These are phyloP conservation scores for Lablab purpureus DNA, from an alignment of 306 rosid species.

Conservation along the genomic window DNA sequence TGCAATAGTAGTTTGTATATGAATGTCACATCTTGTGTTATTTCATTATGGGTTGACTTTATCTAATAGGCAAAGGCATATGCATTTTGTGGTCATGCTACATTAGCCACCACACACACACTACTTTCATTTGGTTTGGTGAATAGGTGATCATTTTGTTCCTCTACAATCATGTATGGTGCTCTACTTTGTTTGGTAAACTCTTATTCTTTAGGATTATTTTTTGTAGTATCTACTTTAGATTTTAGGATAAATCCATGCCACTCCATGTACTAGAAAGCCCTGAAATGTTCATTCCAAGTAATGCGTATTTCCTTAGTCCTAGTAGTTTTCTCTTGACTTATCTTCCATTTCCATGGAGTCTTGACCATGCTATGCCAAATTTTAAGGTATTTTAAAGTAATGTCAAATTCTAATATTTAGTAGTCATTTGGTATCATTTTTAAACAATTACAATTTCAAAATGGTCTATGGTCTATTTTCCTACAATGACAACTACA, in stretches of 20 bases:
- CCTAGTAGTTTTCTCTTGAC: slow-evolving; percentile 38
- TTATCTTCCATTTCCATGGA: slow-evolving; percentile 46
- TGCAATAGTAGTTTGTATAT: slow-evolving; percentile 19
- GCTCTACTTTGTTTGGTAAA: no score
- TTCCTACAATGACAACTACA: neutral
- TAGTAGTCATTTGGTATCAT: neutral
- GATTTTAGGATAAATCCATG: slow-evolving; percentile 46
- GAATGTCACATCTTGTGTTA: neutral
- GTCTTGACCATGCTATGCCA: slow-evolving; percentile 59
- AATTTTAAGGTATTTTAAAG: slow-evolving; percentile 66
- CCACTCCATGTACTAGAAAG: slow-evolving; percentile 39
- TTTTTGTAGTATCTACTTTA: slow-evolving; percentile 47
- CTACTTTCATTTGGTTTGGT: no score
- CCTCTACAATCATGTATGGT: no score
- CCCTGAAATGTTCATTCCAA: slow-evolving; percentile 18
- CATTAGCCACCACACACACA: no score
- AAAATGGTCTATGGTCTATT: slow-evolving; percentile 10
- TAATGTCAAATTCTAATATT: no score
- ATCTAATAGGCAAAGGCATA: neutral
- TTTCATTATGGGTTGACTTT: slow-evolving; percentile 7
- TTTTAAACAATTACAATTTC: slow-evolving; percentile 10
- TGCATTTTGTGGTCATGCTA: no score
- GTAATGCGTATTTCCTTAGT: slow-evolving; percentile 44
- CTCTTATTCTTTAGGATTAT: no score
- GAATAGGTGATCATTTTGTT: no score